Evolutionary conservation across 2,329 filamentous ascomycete species (phyloP), one percentile per base, ranked within the genome.

Genomic region (Botrytis elliptica): DNA sequence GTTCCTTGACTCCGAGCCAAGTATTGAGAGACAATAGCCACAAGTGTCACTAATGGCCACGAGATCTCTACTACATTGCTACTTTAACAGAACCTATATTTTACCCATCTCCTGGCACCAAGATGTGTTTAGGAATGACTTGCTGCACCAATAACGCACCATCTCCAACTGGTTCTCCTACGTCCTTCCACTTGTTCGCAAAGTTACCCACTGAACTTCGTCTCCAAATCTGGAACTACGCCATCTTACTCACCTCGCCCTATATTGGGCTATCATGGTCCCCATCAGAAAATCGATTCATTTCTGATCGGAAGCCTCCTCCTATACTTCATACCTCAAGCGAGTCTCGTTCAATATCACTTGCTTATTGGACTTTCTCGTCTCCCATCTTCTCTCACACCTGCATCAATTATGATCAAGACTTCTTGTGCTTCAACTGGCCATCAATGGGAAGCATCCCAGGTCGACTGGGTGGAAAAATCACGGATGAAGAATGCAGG

Each of bases 381-480:
- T 57, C 66, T 57, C 25, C 49, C 36, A 22, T 40, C 38, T 68
- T 57, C 36, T 68, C 66, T 57, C 49, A 68, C 18, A 68, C 66
- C 36, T 68, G 36, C 49, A 68, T 68, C 46, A 68, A 57, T 42
- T 68, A 68, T 55, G 36, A 68, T 42, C 66, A 42, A 68, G 66
- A 68, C 49, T 68, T 68, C 49, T 68, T 68, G 66, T 68, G 46
- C 49, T 68, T 68, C 66, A 68, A 57, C 36, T 68, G 66, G 66
- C 49, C 66, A 57, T 68, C 66, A 33, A 57, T 68, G 66, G 66
- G 66, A 10, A 38, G 49, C 16, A 68, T 68, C 10, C 66, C 66
- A 9, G 66, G 66, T 33, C 66, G 66, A 42, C 46, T 68, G 7
- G 66, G 49, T 57, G 66, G 49, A 9, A 68, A 55, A 16, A 57